These are phyloP conservation scores for Fusarium stilboides DNA, from an alignment of 2,329 filamentous ascomycete species.

Conservation along the genomic window DNA sequence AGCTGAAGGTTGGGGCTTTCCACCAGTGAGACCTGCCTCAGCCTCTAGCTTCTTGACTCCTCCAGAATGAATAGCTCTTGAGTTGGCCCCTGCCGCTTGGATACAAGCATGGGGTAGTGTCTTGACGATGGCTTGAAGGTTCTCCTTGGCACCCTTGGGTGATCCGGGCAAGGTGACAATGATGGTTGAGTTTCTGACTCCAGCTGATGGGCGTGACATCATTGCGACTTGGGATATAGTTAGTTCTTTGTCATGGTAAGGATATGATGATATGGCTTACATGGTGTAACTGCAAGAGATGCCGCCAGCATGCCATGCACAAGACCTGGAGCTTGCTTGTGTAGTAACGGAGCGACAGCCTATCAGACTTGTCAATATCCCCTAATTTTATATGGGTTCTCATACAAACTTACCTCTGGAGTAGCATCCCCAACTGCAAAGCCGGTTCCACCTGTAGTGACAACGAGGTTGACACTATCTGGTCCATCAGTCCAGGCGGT, in stretches of 20 bases:
- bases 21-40: constrained; percentile 77
- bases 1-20: constrained; percentile 49
- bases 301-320: constrained; percentile 95
- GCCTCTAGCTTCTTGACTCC: constrained; percentile 87
- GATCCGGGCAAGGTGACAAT: constrained; percentile 94
- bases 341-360: constrained; percentile 84
- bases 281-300: constrained; percentile 89
- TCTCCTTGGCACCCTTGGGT: constrained; percentile 95
- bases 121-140: constrained; percentile 88
- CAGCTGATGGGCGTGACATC: constrained; percentile 95
- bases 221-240: constrained; percentile 79
- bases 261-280: constrained; percentile 66
- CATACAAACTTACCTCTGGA: constrained; percentile 77
- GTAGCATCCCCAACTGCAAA: constrained; percentile 90
- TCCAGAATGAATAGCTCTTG: constrained; percentile 82
- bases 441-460: constrained; percentile 94
- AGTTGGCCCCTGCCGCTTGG: constrained; percentile 88
- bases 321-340: constrained; percentile 89
- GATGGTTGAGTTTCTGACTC: constrained; percentile 84
- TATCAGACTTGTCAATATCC: constrained; percentile 53
- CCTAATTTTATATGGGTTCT: neutral
- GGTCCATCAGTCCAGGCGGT: constrained; percentile 79
- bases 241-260: constrained; percentile 3
- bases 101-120: constrained; percentile 95
- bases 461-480: constrained; percentile 78